These are phyloP conservation scores for Tolypocladium inflatum DNA, from an alignment of 2,329 filamentous ascomycete genomes.

Conservation along the genomic window DNA sequence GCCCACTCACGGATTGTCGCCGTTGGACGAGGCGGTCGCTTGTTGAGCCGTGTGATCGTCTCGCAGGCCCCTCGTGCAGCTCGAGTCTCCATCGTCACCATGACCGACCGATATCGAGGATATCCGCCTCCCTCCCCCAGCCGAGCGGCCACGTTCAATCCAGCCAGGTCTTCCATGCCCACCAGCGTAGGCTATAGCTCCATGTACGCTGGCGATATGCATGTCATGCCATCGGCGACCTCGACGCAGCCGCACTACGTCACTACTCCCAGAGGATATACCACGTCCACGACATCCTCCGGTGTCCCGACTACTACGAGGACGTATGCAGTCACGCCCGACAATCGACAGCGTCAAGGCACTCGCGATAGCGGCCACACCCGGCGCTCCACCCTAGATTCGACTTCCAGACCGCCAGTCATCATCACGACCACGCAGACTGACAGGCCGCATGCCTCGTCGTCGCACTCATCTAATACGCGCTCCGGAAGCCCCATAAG, in stretches of 20 bases:
- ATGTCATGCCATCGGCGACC: slow-evolving; percentile 37
- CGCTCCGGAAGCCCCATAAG: slow-evolving; percentile 36
- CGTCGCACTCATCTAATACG: slow-evolving; percentile 26
- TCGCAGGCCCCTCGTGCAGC: background rate
- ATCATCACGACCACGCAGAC: slow-evolving; percentile 47
- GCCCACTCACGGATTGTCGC: background rate
- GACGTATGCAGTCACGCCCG: slow-evolving; percentile 47
- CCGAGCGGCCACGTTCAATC: slow-evolving; percentile 35
- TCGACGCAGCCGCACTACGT: slow-evolving; percentile 22
- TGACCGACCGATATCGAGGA: slow-evolving; percentile 38
- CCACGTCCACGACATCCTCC: slow-evolving; percentile 22
- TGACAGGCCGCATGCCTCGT: slow-evolving; percentile 27
- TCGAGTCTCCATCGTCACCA: slow-evolving; percentile 13
- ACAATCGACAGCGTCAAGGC: slow-evolving; percentile 38
- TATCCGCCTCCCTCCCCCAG: slow-evolving; percentile 25
- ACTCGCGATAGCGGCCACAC: slow-evolving; percentile 37
- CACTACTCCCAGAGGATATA: slow-evolving; percentile 23
- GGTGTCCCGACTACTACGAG: slow-evolving; percentile 36
- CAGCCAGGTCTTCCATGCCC: slow-evolving; percentile 45
- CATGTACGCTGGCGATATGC: slow-evolving; percentile 43
- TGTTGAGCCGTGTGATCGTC: background rate
- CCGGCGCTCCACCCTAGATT: slow-evolving; percentile 44
- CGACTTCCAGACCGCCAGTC: slow-evolving; percentile 39
- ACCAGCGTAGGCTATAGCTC: slow-evolving; percentile 39
- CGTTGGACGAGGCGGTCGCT: background rate